A percentile compares a stretch with the other conserved stretches of the same genome.
Evolutionary conservation across 2,329 filamentous ascomycete species (phyloP).

Genomic region (Cladosporium cucumerinum): DNA sequence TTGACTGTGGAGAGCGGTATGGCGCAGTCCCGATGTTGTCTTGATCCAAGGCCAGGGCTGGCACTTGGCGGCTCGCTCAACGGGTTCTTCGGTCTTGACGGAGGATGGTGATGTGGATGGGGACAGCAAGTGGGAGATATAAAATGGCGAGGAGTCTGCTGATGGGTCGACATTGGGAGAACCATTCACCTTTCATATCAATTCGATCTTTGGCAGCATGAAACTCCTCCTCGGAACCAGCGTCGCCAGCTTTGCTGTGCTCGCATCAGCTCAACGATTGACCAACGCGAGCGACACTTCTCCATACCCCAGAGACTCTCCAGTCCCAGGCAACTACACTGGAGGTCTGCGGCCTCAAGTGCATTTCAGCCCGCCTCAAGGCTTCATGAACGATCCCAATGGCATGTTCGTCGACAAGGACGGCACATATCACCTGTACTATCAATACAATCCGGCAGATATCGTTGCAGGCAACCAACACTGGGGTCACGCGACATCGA

Average conservation of each 20-base stretch:
- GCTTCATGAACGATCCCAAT: constrained; percentile 48
- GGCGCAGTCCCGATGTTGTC: constrained; percentile 3
- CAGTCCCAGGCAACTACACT: constrained; percentile 20
- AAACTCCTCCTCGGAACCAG: background rate
- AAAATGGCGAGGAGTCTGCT: background rate
- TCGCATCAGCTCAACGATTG: constrained; percentile 3
- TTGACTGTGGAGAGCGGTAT: constrained; percentile 2
- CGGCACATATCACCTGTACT: constrained; percentile 60
- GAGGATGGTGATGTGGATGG: background rate
- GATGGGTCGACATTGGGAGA: background rate
- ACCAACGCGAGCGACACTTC: background rate
- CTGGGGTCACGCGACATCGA: constrained; percentile 62
- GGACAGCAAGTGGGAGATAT: background rate
- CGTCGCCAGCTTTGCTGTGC: constrained; percentile 4
- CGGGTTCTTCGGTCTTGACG: background rate
- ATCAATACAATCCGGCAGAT: constrained; percentile 55
- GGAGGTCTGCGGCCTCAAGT: constrained; percentile 20
- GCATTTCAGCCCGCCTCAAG: constrained; percentile 21
- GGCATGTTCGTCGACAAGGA: constrained; percentile 51
- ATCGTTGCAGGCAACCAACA: constrained; percentile 55
- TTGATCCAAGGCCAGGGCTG: background rate
- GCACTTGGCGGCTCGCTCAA: constrained; percentile 6
- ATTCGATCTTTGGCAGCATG: background rate
- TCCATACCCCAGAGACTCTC: constrained; percentile 18
- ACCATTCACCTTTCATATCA: background rate